Conservation (phyloP, 2,329 filamentous ascomycete genomes). For the Cladosporium sphaerospermum region DNA sequence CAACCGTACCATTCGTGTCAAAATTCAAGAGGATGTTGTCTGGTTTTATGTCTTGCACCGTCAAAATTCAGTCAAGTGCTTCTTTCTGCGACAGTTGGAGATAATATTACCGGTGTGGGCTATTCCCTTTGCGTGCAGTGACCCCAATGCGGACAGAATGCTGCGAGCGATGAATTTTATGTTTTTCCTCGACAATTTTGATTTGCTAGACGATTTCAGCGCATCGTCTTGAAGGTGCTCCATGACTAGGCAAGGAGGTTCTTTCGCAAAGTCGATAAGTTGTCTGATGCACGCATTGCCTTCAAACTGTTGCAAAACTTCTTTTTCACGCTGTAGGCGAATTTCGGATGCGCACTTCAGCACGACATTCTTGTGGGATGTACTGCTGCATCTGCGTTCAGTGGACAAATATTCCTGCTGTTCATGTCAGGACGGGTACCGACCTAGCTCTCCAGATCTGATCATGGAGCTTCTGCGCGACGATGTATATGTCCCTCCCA, state of each 20-base stretch:
- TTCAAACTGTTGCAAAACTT: neutral
- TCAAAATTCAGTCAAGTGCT: slow-evolving; percentile 12
- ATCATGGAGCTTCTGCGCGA: neutral
- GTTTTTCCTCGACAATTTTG: slow-evolving; percentile 9
- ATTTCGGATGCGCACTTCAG: neutral
- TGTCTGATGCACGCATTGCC: neutral
- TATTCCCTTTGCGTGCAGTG: slow-evolving; percentile 24
- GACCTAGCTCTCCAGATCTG: neutral
- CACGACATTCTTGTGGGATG: neutral
- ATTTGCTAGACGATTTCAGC: neutral
- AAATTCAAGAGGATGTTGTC: slow-evolving; percentile 35
- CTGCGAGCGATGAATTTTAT: slow-evolving; percentile 18
- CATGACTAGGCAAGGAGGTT: neutral
- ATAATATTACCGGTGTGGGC: slow-evolving; percentile 18
- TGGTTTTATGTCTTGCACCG: slow-evolving; percentile 29
- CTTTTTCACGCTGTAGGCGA: neutral
- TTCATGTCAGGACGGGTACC: neutral
- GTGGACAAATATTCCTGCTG: neutral
- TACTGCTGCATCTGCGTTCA: neutral
- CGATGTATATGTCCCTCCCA: neutral
- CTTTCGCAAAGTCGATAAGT: neutral
- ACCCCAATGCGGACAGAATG: slow-evolving; percentile 23
- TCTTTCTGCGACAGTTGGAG: slow-evolving; percentile 6
- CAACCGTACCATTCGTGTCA: slow-evolving; percentile 22
- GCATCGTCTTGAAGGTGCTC: neutral